Base-by-base conservation (phyloP, 2,329 filamentous ascomycete genomes). In the Xylaria sp. region DNA sequence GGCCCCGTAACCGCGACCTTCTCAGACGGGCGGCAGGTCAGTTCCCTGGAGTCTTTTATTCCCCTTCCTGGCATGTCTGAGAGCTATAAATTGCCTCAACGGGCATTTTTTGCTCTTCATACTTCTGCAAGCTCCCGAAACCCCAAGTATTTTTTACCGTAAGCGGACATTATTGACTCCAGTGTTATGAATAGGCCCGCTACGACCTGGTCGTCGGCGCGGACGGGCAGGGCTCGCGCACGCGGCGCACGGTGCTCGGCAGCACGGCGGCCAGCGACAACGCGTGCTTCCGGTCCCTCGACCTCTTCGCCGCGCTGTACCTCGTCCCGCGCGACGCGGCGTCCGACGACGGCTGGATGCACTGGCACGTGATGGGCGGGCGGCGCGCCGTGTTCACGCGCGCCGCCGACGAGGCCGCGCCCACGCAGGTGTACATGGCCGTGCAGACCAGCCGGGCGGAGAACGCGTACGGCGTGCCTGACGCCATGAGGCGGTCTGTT, bases 191-290 rank as follows among this genome's bases (percentile, higher is more conserved):
- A n/a, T n/a, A n/a, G n/a, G 77, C 78, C 6, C 74, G 73, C 0
- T 89, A 81, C 68, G 86, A 89, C 72, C 68, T 89, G 0, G 76
- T 89, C 0, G 81, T 89, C 51, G 86, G 84, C 11, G 85, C 86
- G 3, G 87, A 89, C 71, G 87, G 87, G 0, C 82, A 84, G 39
- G 79, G 81, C 8, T 88, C 85, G 3, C 80, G 79, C 34, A 82
- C 84, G n/a, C 80, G 85, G 8, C 79, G 76, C n/a, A 73, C 78
- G 48, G 76, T 82, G 4, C 74, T 80, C 70, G 34, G 27, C 19
- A 77, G 27, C 19, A 77, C 78, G 9, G 73, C 74, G 3, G 73
- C 72, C 7, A 74, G 75, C 19, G 65, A 75, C 19, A 65, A 75
- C 1, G 70, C 73, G 2, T 60, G 72, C 7, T 76, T 80, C 36